Evolutionary conservation across 805 yeast genomes (phyloP), one percentile per base, ranked within the genome.

Genomic region (Candida sphagnicola): DNA sequence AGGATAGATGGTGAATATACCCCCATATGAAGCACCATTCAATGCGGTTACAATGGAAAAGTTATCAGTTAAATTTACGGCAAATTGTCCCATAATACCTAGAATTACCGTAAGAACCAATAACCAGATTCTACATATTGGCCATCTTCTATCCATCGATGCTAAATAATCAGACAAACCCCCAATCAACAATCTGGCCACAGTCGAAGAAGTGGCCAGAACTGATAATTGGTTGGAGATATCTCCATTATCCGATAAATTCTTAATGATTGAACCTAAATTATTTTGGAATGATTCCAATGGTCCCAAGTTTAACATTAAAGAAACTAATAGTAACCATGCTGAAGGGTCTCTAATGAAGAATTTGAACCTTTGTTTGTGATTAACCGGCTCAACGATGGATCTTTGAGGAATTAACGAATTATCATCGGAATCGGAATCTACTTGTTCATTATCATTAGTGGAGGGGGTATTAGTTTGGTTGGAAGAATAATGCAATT

Each of bases 1-100:
- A 3, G 99, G 98, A 49, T 80, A 85, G 4, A 87, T 62, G 0
- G 98, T 89, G 65, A 87, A 91, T 3, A 86, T 55, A 0, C 90
- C 86, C 23, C 98, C 96, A 53, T 91, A 87, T 4, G 78, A 66
- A 18, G 77, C 53, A 0, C 98, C 98, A 40, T 78, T 71, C 2
- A 82, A 42, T 2, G 74, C 55, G 6, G 86, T 70, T 29, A 60
- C 48, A 5, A 18, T 16, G 17, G 53, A 37, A 36, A 59, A 52
- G 6, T 23, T 41, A 12, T 59, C 46, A 15, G 60, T 24, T 34
- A 45, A 45, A 35, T 36, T 31, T 8, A 35, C 38, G 8, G 46
- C 33, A 11, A 46, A 29, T 43, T 67, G 73, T 18, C 67, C 70
- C n/a, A 53, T 30, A 0, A 47, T 42, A 2, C 73, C 73, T 10